Base-by-base conservation (phyloP, 495 filamentous ascomycete genomes). In the Neurospora africana region DNA sequence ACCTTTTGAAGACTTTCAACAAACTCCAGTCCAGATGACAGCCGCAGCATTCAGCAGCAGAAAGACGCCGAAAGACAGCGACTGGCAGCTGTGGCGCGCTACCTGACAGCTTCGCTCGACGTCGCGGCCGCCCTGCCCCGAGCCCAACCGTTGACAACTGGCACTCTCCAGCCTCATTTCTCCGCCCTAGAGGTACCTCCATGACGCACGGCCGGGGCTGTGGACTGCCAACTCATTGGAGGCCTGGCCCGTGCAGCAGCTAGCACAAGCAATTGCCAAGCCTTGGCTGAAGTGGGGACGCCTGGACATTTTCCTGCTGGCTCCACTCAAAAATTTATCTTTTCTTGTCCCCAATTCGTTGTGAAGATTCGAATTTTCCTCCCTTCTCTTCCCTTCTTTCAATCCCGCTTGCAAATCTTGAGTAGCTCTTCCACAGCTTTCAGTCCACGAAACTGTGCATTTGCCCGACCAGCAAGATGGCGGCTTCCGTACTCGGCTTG, bases 91-190 rank as follows among this genome's bases (percentile, higher is more conserved):
- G 53, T 65, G 53, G 53, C 53, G 53, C 53, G 27, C 53, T 65
- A 65, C 53, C 53, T 65, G 53, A 19, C 53, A 65, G 53, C 53
- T 65, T 7, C 35, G 53, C 27, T 65, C 7, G 27, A 65, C 23
- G 53, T 19, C 27, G 27, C 53, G 53, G 2, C 53, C 53, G 15
- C 23, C 21, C 53, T 33, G 53, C 23, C 23, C 53, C 53, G 27
- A 33, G 78, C 76, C 77, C 77, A 77, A 79, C 77, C 75, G 71
- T 39, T 74, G 78, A 35, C 78, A 78, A 68, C 74, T 79, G 78
- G 70, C 77, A 68, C 19, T 69, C 73, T 75, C 77, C 77, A 79
- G 77, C 76, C 78, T 80, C 77, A 79, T 68, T 73, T 68, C 47
- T 37, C 43, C 40, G 71, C 72, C 74, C 72, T 75, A 36, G 36